Base-by-base conservation (phyloP, 805 yeast genomes). In the Isabelozyma heimii region DNA sequence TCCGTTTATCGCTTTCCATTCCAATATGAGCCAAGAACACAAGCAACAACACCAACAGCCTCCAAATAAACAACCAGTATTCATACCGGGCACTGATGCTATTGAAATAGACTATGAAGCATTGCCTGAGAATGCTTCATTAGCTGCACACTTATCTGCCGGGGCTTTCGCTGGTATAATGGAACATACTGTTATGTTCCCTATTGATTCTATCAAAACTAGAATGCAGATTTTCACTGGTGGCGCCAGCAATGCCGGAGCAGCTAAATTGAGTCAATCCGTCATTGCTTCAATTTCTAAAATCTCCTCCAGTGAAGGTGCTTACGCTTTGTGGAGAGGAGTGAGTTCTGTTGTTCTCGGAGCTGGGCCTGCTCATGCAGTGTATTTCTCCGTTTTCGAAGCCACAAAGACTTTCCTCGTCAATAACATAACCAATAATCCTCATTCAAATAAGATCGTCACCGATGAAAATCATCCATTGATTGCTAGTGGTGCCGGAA, bases 341-440 rank as follows among this genome's bases (percentile, higher is more conserved):
- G 89, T 92, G 14, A 84, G 90, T 20, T 87, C 97, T 1, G 96
- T 94, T 51, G 84, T 91, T 2, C 63, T 92, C 52, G 99, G 99
- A 37, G 97, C 99, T n/a, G 99, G 99, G 6, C 99, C 99, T 2
- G 97, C 98, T 3, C 99, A 92, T 71, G 98, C 98, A 3, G 87
- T 94, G 6, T 92, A 94, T 69, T 92, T 91, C 65, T 84, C 91
- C n/a, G 95, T 94, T 4, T 94, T 91, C 67, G 99, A 92, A 69
- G 77, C 83, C 45, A 78, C 91, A 43, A 87, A 87, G 62, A 82
- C 86, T 7, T 63, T 76, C 10, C 67, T 87, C 44, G 79, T 74
- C 40, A 79, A 75, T 58, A 65, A 66, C 42, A 58, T 72, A 40
- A 67, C 75, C 16, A 58, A 61, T 45, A 52, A 69, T 2, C 55